phyloP scores from a whole-genome alignment of 345 rosid genomes.

The Acer negundo region DNA sequence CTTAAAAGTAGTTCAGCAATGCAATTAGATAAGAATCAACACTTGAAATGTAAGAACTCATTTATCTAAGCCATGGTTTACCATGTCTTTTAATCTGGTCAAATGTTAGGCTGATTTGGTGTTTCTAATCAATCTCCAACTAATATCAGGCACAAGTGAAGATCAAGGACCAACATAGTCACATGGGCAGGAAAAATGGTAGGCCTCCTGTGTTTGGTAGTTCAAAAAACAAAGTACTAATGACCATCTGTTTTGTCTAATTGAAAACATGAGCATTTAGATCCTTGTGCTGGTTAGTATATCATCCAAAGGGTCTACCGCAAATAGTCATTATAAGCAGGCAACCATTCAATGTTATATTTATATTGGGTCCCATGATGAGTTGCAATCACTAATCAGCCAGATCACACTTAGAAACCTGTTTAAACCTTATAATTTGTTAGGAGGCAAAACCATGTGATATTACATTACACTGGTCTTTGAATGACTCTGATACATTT shows the following conservation, averaged over 20 bases:
- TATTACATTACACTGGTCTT: neutral
- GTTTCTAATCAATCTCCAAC: neutral
- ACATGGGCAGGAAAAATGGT: neutral
- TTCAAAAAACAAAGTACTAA: neutral
- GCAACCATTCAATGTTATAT: neutral
- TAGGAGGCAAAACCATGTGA: slow-evolving; percentile 13
- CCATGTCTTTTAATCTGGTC: neutral
- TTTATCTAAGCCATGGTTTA: too few species aligned
- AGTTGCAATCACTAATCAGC: neutral
- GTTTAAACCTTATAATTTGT: neutral
- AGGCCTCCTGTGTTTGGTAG: neutral
- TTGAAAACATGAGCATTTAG: neutral
- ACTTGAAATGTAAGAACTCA: neutral
- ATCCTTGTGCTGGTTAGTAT: neutral
- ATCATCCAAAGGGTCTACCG: neutral
- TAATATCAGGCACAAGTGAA: neutral
- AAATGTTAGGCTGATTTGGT: slow-evolving; percentile 1
- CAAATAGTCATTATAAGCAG: neutral
- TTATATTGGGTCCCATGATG: neutral
- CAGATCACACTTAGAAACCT: neutral
- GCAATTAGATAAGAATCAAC: neutral
- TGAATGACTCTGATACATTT: neutral
- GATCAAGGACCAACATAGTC: neutral
- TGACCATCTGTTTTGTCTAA: neutral
- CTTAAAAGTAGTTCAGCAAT: neutral